Evolutionary conservation across 768 basidiomycete genomes (phyloP).

Genomic region (Dendrothele bispora): DNA sequence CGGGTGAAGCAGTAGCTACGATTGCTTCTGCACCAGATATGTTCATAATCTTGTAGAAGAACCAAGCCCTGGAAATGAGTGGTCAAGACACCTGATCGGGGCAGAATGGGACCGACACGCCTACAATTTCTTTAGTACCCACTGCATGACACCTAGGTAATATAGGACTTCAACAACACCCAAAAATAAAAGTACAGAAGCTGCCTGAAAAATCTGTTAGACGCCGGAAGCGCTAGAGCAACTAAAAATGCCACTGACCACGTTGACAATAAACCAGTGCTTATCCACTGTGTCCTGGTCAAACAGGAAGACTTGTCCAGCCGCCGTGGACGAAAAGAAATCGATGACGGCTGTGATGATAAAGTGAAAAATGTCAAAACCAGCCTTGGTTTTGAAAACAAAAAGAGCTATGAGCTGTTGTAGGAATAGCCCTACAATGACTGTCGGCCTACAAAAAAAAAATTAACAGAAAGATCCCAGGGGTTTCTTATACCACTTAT

Average conservation of each 20-base stretch:
- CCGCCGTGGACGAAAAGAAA: slow-evolving; percentile 49
- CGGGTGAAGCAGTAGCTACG: slow-evolving; percentile 66
- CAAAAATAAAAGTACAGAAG: slow-evolving; percentile 43
- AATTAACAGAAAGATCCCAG: neutral
- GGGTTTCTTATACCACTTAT: slow-evolving; percentile 9
- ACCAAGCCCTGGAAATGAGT: slow-evolving; percentile 57
- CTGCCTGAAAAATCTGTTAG: slow-evolving; percentile 56
- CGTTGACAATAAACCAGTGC: slow-evolving; percentile 59
- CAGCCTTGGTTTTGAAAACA: slow-evolving; percentile 60
- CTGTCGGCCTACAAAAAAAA: slow-evolving; percentile 40
- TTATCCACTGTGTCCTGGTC: slow-evolving; percentile 43
- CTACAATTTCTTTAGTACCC: slow-evolving; percentile 62
- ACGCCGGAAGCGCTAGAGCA: too few species aligned
- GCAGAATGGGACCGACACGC: neutral
- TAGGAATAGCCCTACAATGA: slow-evolving; percentile 56
- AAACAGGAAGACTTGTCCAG: slow-evolving; percentile 60
- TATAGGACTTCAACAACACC: neutral
- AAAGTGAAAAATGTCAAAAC: slow-evolving; percentile 57
- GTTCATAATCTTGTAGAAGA: slow-evolving; percentile 67
- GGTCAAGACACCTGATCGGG: neutral
- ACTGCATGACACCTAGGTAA: slow-evolving; percentile 59
- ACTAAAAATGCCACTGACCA: slow-evolving; percentile 28
- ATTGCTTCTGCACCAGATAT: slow-evolving; percentile 72
- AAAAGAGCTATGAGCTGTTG: slow-evolving; percentile 65
- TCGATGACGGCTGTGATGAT: slow-evolving; percentile 52